These are phyloP conservation scores for Penicillium taxi DNA, from an alignment of 495 filamentous ascomycete genomes.

Conservation along the genomic window DNA sequence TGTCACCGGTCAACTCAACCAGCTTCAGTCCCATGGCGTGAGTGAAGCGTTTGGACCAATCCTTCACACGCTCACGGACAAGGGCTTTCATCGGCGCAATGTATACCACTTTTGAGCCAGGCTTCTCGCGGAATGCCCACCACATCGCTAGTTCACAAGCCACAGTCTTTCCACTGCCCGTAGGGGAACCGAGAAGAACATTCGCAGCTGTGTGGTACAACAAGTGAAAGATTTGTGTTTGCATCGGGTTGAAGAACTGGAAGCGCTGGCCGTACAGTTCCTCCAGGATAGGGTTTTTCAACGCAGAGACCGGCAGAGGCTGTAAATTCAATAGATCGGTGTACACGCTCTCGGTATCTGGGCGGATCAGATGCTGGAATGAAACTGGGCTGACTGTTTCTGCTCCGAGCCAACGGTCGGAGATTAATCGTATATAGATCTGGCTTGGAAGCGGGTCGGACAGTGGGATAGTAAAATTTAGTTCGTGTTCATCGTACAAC, in stretches of 20 bases:
- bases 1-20: constrained; percentile 96
- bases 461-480: constrained; percentile 95
- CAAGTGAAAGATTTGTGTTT: constrained; percentile 95
- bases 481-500: constrained; percentile 86
- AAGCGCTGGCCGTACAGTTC: constrained; percentile 84
- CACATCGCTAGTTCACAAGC: constrained; percentile 98
- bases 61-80: constrained; percentile 90
- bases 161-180: constrained; percentile 94
- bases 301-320: constrained; percentile 76
- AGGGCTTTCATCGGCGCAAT: constrained; percentile 99
- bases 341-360: constrained; percentile 95
- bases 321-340: constrained; percentile 90
- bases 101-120: constrained; percentile 96
- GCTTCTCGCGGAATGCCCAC: constrained; percentile 96
- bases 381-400: constrained; percentile 92
- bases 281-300: constrained; percentile 81
- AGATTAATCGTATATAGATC: constrained; percentile 90
- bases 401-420: constrained; percentile 94
- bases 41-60: constrained; percentile 85
- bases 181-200: constrained; percentile 92
- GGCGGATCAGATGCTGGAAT: constrained; percentile 95
- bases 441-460: constrained; percentile 88
- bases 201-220: constrained; percentile 88
- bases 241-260: constrained; percentile 97
- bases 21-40: constrained; percentile 78